These are phyloP conservation scores for Ramularia endophylla DNA, from an alignment of 2,329 filamentous ascomycete species.

Conservation along the genomic window DNA sequence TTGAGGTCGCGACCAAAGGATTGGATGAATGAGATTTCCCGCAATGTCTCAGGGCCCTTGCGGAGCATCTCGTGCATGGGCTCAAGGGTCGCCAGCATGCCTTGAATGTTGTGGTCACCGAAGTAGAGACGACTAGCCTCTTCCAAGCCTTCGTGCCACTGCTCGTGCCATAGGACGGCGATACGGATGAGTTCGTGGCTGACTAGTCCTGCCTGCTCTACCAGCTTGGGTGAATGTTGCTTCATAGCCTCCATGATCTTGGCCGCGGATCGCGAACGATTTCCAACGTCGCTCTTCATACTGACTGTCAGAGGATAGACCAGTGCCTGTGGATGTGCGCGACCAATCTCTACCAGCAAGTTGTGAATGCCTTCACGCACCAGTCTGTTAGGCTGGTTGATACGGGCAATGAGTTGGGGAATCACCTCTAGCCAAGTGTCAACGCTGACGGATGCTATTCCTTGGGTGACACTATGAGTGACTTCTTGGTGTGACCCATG, in stretches of 20 bases:
- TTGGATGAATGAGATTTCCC: slow-evolving; percentile 96
- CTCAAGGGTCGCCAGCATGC: slow-evolving; percentile 88
- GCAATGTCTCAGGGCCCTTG: slow-evolving; percentile 81
- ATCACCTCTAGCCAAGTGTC: slow-evolving; percentile 99
- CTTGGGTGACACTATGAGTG: slow-evolving; percentile 79
- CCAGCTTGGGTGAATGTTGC: slow-evolving; percentile 83
- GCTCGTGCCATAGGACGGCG: slow-evolving; percentile 95
- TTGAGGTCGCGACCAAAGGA: slow-evolving; percentile 93
- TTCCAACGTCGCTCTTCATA: slow-evolving; percentile 88
- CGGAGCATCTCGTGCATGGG: slow-evolving; percentile 90
- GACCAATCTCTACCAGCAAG: slow-evolving; percentile 83
- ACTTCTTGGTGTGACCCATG: slow-evolving; percentile 87
- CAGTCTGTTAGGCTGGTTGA: slow-evolving; percentile 88
- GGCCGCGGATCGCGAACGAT: slow-evolving; percentile 78
- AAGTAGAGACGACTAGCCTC: slow-evolving; percentile 97
- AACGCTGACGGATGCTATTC: slow-evolving; percentile 84
- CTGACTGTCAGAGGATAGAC: slow-evolving; percentile 97
- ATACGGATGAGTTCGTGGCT: slow-evolving; percentile 96
- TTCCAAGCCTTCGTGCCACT: slow-evolving; percentile 97
- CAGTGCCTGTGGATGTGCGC: slow-evolving; percentile 89
- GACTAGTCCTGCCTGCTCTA: slow-evolving; percentile 91
- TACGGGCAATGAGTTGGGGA: slow-evolving; percentile 91
- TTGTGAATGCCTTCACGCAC: slow-evolving; percentile 90
- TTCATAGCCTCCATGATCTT: slow-evolving; percentile 99
- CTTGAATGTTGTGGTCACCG: slow-evolving; percentile 93